These are phyloP conservation scores for Penicillium coprophilum DNA, from an alignment of 495 filamentous ascomycete genomes.

Conservation along the genomic window DNA sequence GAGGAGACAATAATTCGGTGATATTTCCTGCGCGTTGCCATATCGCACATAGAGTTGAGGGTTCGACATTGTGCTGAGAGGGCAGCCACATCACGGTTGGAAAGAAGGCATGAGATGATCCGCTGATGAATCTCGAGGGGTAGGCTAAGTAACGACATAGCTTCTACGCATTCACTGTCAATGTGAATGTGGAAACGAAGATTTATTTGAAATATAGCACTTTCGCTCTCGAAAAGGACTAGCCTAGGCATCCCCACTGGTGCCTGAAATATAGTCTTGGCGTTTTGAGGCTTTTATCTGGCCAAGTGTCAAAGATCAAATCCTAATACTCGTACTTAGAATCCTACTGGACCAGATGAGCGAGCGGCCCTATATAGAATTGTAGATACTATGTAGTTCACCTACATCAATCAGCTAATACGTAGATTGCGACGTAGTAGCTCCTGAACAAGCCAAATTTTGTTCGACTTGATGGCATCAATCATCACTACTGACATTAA, in stretches of 20 bases:
- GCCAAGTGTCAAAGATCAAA: too few species aligned
- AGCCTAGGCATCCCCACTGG: slow-evolving; percentile 1
- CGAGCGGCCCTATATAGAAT: too few species aligned
- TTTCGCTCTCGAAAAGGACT: neutral
- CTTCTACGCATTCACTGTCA: neutral
- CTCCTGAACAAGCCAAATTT: too few species aligned
- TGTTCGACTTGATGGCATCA: too few species aligned
- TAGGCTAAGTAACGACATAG: slow-evolving; percentile 26
- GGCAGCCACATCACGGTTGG: slow-evolving; percentile 26
- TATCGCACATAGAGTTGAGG: slow-evolving; percentile 26
- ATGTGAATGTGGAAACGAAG: neutral
- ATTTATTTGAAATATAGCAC: neutral
- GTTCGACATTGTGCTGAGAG: slow-evolving; percentile 24
- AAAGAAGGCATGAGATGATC: slow-evolving; percentile 20
- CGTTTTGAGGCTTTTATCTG: slow-evolving; percentile 41
- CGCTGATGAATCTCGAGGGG: slow-evolving; percentile 16
- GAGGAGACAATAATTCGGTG: slow-evolving; percentile 15
- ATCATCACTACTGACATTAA: too few species aligned
- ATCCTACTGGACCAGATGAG: too few species aligned
- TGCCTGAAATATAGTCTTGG: neutral
- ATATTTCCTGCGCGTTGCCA: slow-evolving; percentile 22
- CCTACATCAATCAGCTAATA: too few species aligned
- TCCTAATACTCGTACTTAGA: too few species aligned
- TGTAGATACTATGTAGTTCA: too few species aligned
- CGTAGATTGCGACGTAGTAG: too few species aligned